Conservation (phyloP, 768 basidiomycete genomes). For the Dioszegia aurantiaca region DNA sequence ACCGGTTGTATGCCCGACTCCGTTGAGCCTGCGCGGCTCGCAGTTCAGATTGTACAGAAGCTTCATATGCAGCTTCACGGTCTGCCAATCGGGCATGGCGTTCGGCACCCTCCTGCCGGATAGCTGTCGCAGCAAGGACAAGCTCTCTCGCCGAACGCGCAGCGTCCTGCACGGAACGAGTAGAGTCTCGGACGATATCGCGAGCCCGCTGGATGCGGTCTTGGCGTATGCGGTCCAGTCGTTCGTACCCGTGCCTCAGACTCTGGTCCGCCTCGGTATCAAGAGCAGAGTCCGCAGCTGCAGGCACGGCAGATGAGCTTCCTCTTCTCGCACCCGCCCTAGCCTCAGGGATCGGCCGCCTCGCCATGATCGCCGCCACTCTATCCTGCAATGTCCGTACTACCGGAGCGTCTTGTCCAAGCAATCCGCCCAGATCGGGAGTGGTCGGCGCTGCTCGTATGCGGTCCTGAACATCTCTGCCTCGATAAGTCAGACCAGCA, state of each 20-base stretch:
- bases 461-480: conserved; percentile 5
- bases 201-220: not conserved
- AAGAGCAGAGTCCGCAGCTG: no score
- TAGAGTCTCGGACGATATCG: not conserved
- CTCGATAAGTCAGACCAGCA: conserved; percentile 12
- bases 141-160: conserved; percentile 8
- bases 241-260: no score
- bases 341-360: not conserved
- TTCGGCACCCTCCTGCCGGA: not conserved
- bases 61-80: not conserved
- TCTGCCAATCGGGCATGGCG: not conserved
- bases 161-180: not conserved
- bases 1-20: not conserved
- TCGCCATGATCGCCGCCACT: not conserved
- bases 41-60: conserved; percentile 2
- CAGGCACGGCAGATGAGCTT: no score
- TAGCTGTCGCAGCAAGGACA: conserved; percentile 5
- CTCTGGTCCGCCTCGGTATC: no score
- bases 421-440: not conserved
- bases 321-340: no score
- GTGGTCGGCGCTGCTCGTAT: not conserved
- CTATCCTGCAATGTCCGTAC: not conserved
- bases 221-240: not conserved
- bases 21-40: conserved; percentile 7
- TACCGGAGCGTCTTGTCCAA: not conserved